phyloP scores from a whole-genome alignment of 2,329 filamentous ascomycete genomes.

The Ceratocystis alfenasii region DNA sequence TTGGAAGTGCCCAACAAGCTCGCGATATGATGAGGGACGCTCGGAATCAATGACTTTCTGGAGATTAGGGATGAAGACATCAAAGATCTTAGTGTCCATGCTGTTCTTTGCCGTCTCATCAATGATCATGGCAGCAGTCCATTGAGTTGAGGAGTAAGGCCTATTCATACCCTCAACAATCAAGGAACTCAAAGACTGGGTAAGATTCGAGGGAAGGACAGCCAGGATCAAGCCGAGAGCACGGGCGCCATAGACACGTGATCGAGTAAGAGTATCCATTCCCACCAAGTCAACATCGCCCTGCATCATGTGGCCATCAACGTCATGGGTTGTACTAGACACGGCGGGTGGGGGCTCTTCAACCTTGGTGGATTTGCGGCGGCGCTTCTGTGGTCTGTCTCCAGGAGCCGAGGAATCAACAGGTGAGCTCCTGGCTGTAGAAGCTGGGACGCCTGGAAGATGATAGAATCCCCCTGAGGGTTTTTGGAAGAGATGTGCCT shows the following conservation, averaged over 20 bases:
- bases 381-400: conserved; percentile 59
- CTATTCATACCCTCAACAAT: conserved; percentile 58
- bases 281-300: conserved; percentile 93
- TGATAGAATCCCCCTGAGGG: conserved; percentile 81
- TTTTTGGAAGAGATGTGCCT: conserved; percentile 76
- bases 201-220: conserved; percentile 59
- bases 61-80: conserved; percentile 50
- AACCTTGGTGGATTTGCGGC: conserved; percentile 72
- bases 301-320: conserved; percentile 95
- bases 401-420: conserved; percentile 39
- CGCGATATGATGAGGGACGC: conserved; percentile 70
- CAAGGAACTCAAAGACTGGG: conserved; percentile 32
- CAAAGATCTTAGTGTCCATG: conserved; percentile 37
- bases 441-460: conserved; percentile 28
- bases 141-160: conserved; percentile 71
- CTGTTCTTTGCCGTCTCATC: conserved; percentile 70
- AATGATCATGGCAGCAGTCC: conserved; percentile 69
- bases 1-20: conserved; percentile 81
- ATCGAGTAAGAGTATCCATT: conserved; percentile 74
- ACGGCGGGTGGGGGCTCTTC: conserved; percentile 48
- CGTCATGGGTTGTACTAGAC: conserved; percentile 69
- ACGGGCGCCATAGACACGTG: conserved; percentile 72
- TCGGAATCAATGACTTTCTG: conserved; percentile 70
- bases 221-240: conserved; percentile 79
- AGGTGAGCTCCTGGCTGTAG: conserved; percentile 28